Base-by-base conservation (phyloP, 2,329 filamentous ascomycete genomes). In the Cryphonectria radicalis region DNA sequence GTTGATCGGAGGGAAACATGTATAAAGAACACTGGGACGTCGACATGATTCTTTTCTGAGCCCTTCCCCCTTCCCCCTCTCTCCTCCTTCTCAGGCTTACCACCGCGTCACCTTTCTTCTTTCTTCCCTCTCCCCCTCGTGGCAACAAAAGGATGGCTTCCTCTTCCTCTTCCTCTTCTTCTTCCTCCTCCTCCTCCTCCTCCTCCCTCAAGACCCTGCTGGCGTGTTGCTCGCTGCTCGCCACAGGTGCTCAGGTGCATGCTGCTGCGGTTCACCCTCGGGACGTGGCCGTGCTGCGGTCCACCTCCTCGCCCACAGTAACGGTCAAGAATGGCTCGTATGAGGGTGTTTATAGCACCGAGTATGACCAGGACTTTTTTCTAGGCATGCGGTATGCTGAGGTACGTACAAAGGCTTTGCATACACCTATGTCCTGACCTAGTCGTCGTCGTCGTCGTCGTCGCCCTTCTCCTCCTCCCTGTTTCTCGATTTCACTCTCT, bases 381-480 rank as follows among this genome's bases (percentile, higher is more conserved):
- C 78, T 88, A 1, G 85, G 85, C 13, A 84, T 91, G 6, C 88
- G 88, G 0, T 90, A 86, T 75, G 88, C 88, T 1, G 84, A 86
- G 74, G 78, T 80, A n/a, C 78, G 81, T 87, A 88, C 72, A n/a
- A n/a, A n/a, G n/a, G n/a, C n/a, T n/a, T 78, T 79, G 8, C 4
- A 60, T 14, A 28, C 13, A 14, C 57, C 32, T 40, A 7, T 40
- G 37, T 40, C 37, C 37, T 10, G 37, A 40, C 25, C 57, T 32
- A 17, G 11, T 32, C 57, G 6, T 22, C 17, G 7, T 28, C 28
- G 28, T 28, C 28, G 28, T 28, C 28, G 28, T 28, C 28, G 28
- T 28, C 28, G 28, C n/a, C 59, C 35, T 63, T 32, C 3, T 83
- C 86, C 46, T 86, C 86, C 0, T 78, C 84, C 35, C 84, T 84